A percentile compares a stretch with the other conserved stretches of the same genome.
Conservation (phyloP, 257 asterid genomes). For the Leptodermis oblonga region DNA sequence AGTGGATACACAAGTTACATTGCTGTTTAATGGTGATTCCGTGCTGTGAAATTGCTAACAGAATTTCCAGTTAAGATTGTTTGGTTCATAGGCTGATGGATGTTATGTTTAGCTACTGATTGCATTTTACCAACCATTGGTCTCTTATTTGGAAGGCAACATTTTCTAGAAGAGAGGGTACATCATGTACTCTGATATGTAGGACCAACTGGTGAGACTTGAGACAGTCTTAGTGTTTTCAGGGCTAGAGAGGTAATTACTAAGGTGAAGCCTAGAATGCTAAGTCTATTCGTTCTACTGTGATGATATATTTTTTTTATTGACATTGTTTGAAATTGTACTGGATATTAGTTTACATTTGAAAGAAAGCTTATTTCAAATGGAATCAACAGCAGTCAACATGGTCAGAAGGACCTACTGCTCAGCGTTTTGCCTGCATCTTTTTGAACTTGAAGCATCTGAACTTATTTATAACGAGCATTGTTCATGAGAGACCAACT, state of each 20-base stretch:
- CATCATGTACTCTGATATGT: neutral
- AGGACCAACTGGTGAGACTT: too few relatives aligned
- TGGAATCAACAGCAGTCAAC: neutral
- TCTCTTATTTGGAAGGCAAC: neutral
- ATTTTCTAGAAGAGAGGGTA: neutral
- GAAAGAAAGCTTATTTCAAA: neutral
- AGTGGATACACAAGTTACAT: neutral
- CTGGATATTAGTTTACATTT: neutral
- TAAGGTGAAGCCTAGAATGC: neutral
- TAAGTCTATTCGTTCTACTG: neutral
- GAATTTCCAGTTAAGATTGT: neutral
- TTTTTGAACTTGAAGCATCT: neutral
- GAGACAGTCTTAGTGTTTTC: neutral
- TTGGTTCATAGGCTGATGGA: neutral
- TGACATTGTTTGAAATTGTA: neutral
- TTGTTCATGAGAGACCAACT: neutral
- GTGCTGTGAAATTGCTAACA: neutral
- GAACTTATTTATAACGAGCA: too few relatives aligned
- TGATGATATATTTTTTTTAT: neutral
- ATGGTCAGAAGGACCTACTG: neutral
- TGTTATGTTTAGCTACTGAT: neutral
- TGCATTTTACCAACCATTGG: conserved; percentile 1
- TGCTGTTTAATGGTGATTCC: neutral
- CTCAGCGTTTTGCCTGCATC: neutral
- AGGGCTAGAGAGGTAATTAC: neutral